A percentile compares a stretch with the other conserved stretches of the same genome.
phyloP scores from a whole-genome alignment of 495 filamentous ascomycete species.

The Paragyromitra xinjiangensis region DNA sequence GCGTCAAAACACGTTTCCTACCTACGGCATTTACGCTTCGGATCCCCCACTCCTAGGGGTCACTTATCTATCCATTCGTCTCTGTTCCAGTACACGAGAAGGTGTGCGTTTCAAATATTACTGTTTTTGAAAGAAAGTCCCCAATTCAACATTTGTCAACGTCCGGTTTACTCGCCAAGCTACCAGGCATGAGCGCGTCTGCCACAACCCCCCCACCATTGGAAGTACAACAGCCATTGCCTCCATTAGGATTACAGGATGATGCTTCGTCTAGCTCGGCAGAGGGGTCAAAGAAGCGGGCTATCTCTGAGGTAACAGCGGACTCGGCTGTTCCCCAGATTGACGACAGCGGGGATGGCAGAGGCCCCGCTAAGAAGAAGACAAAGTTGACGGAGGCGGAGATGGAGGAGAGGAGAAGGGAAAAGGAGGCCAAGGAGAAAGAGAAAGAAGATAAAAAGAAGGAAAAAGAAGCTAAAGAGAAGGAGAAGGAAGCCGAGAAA shows the following conservation, averaged over 20 bases:
- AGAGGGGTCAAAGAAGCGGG: conserved; percentile 41
- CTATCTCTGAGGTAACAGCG: conserved; percentile 34
- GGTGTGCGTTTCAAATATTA: background rate
- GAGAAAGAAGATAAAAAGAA: conserved; percentile 64
- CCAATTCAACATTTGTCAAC: background rate
- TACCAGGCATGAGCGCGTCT: conserved; percentile 44
- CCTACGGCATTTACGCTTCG: conserved; percentile 11
- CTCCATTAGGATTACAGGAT: conserved; percentile 11
- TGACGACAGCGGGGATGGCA: conserved; percentile 24
- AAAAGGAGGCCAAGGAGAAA: conserved; percentile 61
- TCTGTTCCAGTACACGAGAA: background rate
- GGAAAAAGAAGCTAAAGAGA: conserved; percentile 63
- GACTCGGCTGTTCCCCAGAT: conserved; percentile 15
- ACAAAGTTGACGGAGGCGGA: conserved; percentile 66
- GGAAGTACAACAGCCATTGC: conserved; percentile 17
- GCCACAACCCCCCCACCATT: conserved; percentile 30
- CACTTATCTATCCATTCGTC: background rate
- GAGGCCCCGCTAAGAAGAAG: conserved; percentile 61
- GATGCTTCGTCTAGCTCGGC: conserved; percentile 24
- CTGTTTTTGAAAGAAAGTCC: background rate
- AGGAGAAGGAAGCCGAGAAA: conserved; percentile 60
- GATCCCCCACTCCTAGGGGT: background rate
- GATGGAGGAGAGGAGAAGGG: conserved; percentile 64
- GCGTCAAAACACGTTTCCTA: conserved; percentile 47
- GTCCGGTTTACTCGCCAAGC: conserved; percentile 23